Evolutionary conservation across 2,329 filamentous ascomycete genomes (phyloP), one percentile per base, ranked within the genome.

Genomic region (Xylariaceae sp.): DNA sequence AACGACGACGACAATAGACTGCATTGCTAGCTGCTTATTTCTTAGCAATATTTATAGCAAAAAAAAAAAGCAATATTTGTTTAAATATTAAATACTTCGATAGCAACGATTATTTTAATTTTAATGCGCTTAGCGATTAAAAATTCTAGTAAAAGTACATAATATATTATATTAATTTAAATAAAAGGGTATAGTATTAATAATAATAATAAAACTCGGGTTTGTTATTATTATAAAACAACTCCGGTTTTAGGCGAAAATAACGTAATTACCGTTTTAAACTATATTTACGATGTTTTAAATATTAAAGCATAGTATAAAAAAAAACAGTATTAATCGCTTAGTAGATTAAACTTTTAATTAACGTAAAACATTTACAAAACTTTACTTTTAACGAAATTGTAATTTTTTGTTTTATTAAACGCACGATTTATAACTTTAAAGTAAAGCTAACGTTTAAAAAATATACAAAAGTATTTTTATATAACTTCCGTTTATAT

Each of bases 1-100:
- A n/a, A n/a, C 21, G 16, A 27, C 10, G 4, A 23, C n/a, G 15
- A 15, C 24, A 3, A n/a, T 16, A 13, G 23, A 47, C 24, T 6
- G 11, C 6, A 47, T 24, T 23, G 50, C 50, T 6, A 15, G 13
- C 10, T 53, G 50, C 18, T 42, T 42, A 2, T 53, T 53, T 20
- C 8, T 4, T 13, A 23, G 16, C 5, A 16, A 23, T 11, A 36
- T 53, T 16, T 53, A 42, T 42, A 15, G 35, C 9, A 18, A 18
- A 18, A 32, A 15, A 3, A 11, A n/a, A 45, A 6, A 9, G n/a
- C 15, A 47, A 44, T 21, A 11, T 53, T 11, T 11, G 9, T 11
- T 18, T 53, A 10, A 35, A 53, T 30, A 47, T 42, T 18, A 42
- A 42, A 6, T 33, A 33, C 15, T 6, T 33, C 15, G 30, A 33